These are phyloP conservation scores for Chaetomidium leptoderma DNA, from an alignment of 495 filamentous ascomycete genomes.

Conservation along the genomic window DNA sequence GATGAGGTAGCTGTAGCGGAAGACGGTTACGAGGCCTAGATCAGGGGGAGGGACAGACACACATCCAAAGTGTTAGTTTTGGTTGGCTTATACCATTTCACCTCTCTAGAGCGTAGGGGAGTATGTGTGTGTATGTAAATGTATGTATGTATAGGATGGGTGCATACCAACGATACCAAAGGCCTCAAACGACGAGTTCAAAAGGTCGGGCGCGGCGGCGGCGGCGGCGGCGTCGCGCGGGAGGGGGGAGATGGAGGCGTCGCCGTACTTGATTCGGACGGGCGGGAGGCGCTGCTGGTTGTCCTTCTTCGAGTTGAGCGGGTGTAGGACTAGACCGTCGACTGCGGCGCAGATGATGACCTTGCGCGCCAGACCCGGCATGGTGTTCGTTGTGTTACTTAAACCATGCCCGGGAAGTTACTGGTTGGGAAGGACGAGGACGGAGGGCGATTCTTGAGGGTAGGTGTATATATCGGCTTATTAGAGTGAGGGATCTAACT, in stretches of 20 bases:
- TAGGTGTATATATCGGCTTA: no score
- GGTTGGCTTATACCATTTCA: no score
- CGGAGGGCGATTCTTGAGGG: no score
- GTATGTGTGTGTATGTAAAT: conserved; percentile 1
- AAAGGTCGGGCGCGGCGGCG: conserved; percentile 24
- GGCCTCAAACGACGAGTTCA: conserved; percentile 59
- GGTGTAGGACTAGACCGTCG: conserved; percentile 83
- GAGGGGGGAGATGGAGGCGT: conserved; percentile 46
- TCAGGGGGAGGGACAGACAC: neutral
- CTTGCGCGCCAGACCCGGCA: conserved; percentile 75
- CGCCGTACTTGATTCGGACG: conserved; percentile 71
- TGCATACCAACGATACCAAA: conserved; percentile 78
- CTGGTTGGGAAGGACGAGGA: neutral
- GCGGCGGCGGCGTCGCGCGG: conserved; percentile 34
- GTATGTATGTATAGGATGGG: neutral
- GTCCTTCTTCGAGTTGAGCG: conserved; percentile 40
- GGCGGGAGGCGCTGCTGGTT: conserved; percentile 46
- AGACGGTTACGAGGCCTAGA: conserved; percentile 68
- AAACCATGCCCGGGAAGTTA: neutral
- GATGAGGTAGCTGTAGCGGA: conserved; percentile 71
- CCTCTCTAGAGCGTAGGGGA: neutral
- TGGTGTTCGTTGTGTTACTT: conserved; percentile 30
- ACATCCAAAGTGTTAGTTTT: no score
- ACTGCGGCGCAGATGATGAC: conserved; percentile 74
- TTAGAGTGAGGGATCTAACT: neutral